These are phyloP conservation scores for Ajuga reptans DNA, from an alignment of 305 asterid species.

Conservation along the genomic window DNA sequence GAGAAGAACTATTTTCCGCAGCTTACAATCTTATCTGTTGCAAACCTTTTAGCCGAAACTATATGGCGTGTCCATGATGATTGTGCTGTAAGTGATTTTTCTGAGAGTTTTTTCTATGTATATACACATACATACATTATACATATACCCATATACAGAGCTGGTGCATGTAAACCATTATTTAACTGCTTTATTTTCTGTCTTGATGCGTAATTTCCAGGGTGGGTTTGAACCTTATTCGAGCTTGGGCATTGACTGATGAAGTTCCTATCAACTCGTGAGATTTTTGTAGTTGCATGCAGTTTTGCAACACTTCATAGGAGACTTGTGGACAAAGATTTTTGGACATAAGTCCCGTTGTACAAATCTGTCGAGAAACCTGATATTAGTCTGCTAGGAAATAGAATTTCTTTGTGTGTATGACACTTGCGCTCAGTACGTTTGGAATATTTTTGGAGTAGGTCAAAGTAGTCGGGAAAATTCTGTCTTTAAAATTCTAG, in stretches of 20 bases:
- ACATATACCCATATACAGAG: neutral
- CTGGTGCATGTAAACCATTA: neutral
- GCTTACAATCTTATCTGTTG: slow-evolving; percentile 81
- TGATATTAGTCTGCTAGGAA: neutral
- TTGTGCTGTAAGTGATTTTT: slow-evolving; percentile 60
- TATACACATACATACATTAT: too few species aligned
- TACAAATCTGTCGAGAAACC: slow-evolving; percentile 18
- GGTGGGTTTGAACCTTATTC: slow-evolving; percentile 73
- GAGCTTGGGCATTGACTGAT: slow-evolving; percentile 72
- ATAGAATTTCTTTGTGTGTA: slow-evolving; percentile 5
- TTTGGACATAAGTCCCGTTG: slow-evolving; percentile 10
- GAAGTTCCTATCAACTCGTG: slow-evolving; percentile 1
- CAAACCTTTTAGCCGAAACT: slow-evolving; percentile 87
- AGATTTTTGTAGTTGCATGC: slow-evolving; percentile 16
- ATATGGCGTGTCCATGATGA: slow-evolving; percentile 92
- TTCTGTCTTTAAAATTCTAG: too few species aligned
- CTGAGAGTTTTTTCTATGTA: neutral
- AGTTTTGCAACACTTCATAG: neutral
- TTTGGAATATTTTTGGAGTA: too few species aligned
- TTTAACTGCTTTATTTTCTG: neutral
- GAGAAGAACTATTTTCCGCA: slow-evolving; percentile 89
- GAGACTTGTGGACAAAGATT: neutral
- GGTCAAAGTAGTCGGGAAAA: too few species aligned
- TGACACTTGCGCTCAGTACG: neutral
- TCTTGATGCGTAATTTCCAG: slow-evolving; percentile 30